These are phyloP conservation scores for Dimocarpus longan DNA, from an alignment of 345 rosid genomes.

Conservation along the genomic window DNA sequence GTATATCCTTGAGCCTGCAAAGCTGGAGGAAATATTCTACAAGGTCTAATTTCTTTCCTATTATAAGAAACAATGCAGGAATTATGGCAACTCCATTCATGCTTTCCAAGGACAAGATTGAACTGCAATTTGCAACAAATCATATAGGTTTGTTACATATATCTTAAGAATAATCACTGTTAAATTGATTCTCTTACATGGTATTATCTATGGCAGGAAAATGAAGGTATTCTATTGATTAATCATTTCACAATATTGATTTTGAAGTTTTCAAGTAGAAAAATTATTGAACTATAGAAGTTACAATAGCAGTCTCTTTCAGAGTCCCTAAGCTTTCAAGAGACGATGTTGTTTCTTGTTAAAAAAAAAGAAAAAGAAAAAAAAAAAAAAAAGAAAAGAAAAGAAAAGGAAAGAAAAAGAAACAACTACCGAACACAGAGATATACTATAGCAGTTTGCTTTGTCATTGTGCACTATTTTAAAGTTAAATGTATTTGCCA, in stretches of 20 bases:
- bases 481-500: not conserved
- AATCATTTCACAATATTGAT: not conserved
- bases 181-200: not conserved
- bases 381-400: not conserved
- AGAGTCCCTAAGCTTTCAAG: not conserved
- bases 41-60: not conserved
- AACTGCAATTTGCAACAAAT: slow-evolving; percentile 42
- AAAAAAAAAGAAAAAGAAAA: too few species aligned
- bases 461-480: not conserved
- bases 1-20: not conserved
- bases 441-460: not conserved
- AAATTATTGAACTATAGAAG: not conserved
- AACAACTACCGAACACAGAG: not conserved
- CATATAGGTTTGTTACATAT: slow-evolving; percentile 27
- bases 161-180: not conserved
- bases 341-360: not conserved
- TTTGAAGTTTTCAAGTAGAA: not conserved
- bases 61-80: slow-evolving; percentile 41
- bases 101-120: slow-evolving; percentile 41
- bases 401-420: too few species aligned
- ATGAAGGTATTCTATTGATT: not conserved
- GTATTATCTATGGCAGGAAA: not conserved
- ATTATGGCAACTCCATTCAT: slow-evolving; percentile 34
- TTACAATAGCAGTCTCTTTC: not conserved
- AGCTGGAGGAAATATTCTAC: not conserved